phyloP scores from a whole-genome alignment of 225 moss, liverwort and hornwort genomes.

The Neckera pumila region DNA sequence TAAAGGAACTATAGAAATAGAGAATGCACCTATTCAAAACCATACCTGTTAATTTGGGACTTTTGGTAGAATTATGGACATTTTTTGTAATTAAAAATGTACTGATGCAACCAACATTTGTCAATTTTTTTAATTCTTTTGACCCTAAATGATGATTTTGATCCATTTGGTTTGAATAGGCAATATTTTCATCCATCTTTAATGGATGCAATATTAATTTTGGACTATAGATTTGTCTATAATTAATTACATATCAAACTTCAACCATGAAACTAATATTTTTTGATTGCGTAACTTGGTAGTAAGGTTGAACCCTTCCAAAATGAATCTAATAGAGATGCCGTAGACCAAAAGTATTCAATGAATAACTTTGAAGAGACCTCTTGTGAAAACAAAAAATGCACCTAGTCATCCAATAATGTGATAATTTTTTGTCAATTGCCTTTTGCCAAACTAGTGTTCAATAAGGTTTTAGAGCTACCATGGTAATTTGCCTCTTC shows the following conservation, averaged over 20 bases:
- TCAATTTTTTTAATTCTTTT: too few species aligned
- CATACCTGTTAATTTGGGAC: too few species aligned
- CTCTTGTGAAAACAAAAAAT: fast-evolving
- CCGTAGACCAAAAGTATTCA: background rate
- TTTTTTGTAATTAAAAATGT: too few species aligned
- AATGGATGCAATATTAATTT: too few species aligned
- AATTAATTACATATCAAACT: too few species aligned
- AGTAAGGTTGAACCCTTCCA: background rate
- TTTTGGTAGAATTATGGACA: too few species aligned
- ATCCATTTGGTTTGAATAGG: too few species aligned
- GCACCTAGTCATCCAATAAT: background rate
- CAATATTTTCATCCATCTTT: too few species aligned
- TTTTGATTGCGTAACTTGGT: background rate
- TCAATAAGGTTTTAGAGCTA: too few species aligned
- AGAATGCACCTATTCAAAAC: background rate
- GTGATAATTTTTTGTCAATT: background rate
- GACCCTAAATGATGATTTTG: too few species aligned
- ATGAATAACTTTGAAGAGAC: background rate
- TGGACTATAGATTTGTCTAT: too few species aligned
- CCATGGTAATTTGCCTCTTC: background rate
- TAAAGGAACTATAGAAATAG: background rate
- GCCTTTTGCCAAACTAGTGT: fast-evolving
- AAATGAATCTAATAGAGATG: background rate
- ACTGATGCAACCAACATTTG: too few species aligned
- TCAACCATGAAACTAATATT: background rate